Percentiles rank a stretch among this genome's conserved stretches.
Conservation (phyloP, 768 basidiomycete species). For the Leccinum aurantiacum region DNA sequence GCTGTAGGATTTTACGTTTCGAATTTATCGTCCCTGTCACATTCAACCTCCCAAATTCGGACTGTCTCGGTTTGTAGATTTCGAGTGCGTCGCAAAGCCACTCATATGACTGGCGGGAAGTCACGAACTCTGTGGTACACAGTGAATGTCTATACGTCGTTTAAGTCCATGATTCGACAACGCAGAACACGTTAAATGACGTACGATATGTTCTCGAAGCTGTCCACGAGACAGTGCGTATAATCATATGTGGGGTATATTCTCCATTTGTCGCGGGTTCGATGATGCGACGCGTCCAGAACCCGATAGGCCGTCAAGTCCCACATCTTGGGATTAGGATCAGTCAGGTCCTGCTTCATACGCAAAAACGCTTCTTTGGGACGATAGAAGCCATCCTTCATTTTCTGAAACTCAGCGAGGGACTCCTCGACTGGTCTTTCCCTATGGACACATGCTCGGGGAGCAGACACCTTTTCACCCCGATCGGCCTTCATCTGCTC, state of each 20-base stretch:
- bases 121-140: slow-evolving; percentile 94
- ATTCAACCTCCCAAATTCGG: slow-evolving; percentile 92
- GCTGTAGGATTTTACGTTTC: slow-evolving; percentile 88
- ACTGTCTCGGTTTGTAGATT: slow-evolving; percentile 96
- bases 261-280: slow-evolving; percentile 91
- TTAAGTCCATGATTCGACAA: not conserved
- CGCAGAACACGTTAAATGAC: slow-evolving; percentile 33
- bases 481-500: slow-evolving; percentile 90
- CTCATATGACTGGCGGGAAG: slow-evolving; percentile 95
- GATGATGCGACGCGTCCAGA: slow-evolving; percentile 85
- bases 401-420: slow-evolving; percentile 81
- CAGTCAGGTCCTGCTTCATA: slow-evolving; percentile 95
- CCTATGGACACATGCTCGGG: slow-evolving; percentile 85
- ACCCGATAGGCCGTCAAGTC: slow-evolving; percentile 97
- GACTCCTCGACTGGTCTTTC: slow-evolving; percentile 85
- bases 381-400: slow-evolving; percentile 87
- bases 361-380: slow-evolving; percentile 92
- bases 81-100: slow-evolving; percentile 99
- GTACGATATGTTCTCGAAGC: slow-evolving; percentile 98
- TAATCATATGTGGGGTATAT: slow-evolving; percentile 99
- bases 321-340: slow-evolving; percentile 99
- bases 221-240: slow-evolving; percentile 97
- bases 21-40: slow-evolving; percentile 95
- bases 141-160: slow-evolving; percentile 75
- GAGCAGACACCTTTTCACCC: slow-evolving; percentile 80